Evolutionary conservation across 202 grass and related monocot genomes (phyloP), one percentile per base, ranked within the genome.

Genomic region (Eragrostis tef): DNA sequence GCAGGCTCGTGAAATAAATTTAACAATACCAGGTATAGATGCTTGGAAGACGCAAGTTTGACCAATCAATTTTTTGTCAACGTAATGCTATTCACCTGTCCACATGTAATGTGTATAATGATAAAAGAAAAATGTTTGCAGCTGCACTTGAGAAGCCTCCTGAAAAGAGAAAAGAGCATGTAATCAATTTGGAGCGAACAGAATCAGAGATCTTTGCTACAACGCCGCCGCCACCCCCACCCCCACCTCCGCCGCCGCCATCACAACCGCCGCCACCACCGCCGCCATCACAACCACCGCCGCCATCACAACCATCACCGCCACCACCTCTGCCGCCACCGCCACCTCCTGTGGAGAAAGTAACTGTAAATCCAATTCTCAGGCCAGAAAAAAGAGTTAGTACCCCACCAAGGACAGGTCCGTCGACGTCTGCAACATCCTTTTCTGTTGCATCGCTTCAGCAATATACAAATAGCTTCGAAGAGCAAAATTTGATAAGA

Each of bases 401-500:
- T 17, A 76, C 77, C 77, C 70, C 64, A 13, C 82, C 89, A 86
- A 87, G 82, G 64, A 73, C 64, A 83, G 80, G 53, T 66, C 77
- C 79, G 60, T 80, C 90, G 1, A 88, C 87, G 83, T 93, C 87
- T 70, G 84, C 80, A 48, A 78, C 75, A 88, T 91, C 90, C 42
- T 98, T 95, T 89, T 98, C 92, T 43, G 88, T 98, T 58, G 85
- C 85, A 67, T 81, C 82, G 15, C 92, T 98, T 82, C 96, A 95
- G 82, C 90, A 91, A 85, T 93, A 87, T 83, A 98, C 96, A 63
- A 76, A 90, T 88, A 95, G 82, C 78, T 98, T 98, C 12, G 75
- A 73, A 63, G 82, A 95, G 80, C 79, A 70, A 78, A 93, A 88
- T 80, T 87, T 98, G 85, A 91, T 95, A 77, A 87, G 86, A 81